These are phyloP conservation scores for Puccinia triticina DNA, from an alignment of 1,284 basidiomycete genomes.

Conservation along the genomic window DNA sequence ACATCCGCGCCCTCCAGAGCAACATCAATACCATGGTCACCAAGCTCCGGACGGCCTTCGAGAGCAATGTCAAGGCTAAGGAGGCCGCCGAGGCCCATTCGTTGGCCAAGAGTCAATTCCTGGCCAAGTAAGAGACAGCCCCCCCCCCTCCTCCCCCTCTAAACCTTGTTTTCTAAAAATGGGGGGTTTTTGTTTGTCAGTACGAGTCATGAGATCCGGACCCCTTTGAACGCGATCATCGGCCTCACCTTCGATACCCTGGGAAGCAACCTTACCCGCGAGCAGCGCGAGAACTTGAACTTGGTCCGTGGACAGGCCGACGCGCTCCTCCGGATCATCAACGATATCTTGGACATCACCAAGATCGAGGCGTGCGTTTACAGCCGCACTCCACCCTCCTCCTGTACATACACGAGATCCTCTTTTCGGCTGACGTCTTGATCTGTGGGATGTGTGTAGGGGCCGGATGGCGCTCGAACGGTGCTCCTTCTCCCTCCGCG, in stretches of 20 bases:
- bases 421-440: not conserved
- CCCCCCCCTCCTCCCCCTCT: not conserved
- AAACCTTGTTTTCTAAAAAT: not conserved
- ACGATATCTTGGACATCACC: constrained; percentile 51
- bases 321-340: constrained; percentile 44
- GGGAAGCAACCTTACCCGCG: constrained; percentile 45
- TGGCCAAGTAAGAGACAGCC: constrained; percentile 51
- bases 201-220: constrained; percentile 51
- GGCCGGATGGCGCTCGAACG: constrained; percentile 50
- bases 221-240: constrained; percentile 50
- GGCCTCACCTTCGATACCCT: constrained; percentile 48
- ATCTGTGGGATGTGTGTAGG: not conserved
- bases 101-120: constrained; percentile 48
- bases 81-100: constrained; percentile 51
- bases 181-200: constrained; percentile 4
- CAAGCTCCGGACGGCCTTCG: constrained; percentile 46
- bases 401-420: too few relatives aligned
- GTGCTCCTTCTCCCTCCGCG: constrained; percentile 47
- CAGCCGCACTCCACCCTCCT: too few relatives aligned
- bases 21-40: constrained; percentile 52
- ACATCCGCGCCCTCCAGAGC: constrained; percentile 46
- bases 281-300: constrained; percentile 51
- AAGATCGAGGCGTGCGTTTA: constrained; percentile 51
- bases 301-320: constrained; percentile 46
- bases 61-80: constrained; percentile 51